These are phyloP conservation scores for Eucalyptus caleyi DNA, from an alignment of 345 rosid species.

Conservation along the genomic window DNA sequence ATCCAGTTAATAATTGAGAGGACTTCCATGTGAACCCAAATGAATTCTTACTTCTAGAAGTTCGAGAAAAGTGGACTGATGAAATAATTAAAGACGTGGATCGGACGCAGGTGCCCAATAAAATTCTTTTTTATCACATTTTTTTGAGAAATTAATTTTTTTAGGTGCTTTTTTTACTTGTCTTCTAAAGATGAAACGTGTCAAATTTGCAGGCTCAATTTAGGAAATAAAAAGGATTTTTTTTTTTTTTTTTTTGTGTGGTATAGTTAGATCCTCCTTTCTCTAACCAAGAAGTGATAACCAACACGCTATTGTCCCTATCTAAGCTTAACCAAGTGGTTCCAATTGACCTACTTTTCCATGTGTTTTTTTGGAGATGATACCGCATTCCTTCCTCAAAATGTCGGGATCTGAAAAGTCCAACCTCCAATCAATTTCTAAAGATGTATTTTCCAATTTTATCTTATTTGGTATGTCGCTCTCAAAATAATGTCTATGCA, in stretches of 20 bases:
- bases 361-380: not conserved
- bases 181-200: not conserved
- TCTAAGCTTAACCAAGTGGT: not conserved
- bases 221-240: not conserved
- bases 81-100: not conserved
- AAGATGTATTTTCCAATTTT: not conserved
- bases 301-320: not conserved
- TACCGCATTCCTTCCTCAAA: not conserved
- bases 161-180: not conserved
- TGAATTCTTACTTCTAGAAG: not conserved
- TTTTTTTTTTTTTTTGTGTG: accelerated
- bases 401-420: not conserved
- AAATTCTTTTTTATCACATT: not conserved
- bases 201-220: not conserved
- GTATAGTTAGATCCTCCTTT: not conserved
- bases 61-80: not conserved
- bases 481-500: not conserved
- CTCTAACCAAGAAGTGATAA: not conserved
- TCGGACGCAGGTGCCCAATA: not conserved
- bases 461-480: not conserved
- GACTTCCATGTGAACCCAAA: not conserved
- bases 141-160: not conserved
- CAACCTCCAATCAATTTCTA: not conserved
- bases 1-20: not conserved
- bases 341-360: not conserved